These are phyloP conservation scores for Hyphopichia buzzinii DNA, from an alignment of 1,139 yeast genomes.

Conservation along the genomic window DNA sequence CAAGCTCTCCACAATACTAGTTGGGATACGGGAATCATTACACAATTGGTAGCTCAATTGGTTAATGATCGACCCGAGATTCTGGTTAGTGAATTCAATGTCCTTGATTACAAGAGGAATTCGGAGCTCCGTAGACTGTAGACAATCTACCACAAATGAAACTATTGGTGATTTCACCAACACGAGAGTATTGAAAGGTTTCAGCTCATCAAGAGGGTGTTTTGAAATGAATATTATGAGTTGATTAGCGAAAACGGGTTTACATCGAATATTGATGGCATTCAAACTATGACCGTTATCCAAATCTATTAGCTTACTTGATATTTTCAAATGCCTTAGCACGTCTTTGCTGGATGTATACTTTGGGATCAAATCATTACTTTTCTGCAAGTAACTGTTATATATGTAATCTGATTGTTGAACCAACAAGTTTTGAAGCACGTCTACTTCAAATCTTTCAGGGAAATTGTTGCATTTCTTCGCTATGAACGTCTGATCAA, in stretches of 20 bases:
- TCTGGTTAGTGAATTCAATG: constrained; percentile 6
- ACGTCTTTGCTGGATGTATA: background rate
- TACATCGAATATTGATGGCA: constrained; percentile 2
- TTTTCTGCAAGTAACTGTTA: background rate
- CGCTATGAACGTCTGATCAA: constrained; percentile 18
- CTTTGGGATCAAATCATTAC: constrained; percentile 1
- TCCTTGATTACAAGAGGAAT: constrained; percentile 15
- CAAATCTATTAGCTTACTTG: constrained; percentile 8
- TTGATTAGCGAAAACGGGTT: background rate
- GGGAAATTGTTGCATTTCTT: constrained; percentile 12
- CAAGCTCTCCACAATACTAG: background rate
- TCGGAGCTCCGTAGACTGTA: background rate
- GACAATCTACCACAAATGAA: constrained; percentile 3
- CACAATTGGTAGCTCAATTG: constrained; percentile 8
- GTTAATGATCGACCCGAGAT: constrained; percentile 12
- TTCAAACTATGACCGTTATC: constrained; percentile 1
- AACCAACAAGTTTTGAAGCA: constrained; percentile 8
- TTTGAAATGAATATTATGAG: background rate
- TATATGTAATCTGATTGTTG: constrained; percentile 10
- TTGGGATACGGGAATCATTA: background rate
- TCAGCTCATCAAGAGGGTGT: background rate
- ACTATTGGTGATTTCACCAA: constrained; percentile 8
- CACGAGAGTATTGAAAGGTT: constrained; percentile 10
- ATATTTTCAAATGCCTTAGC: background rate
- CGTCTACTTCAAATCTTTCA: background rate